These are phyloP conservation scores for Geosmithia putterillii DNA, from an alignment of 2,329 filamentous ascomycete genomes.

Conservation along the genomic window DNA sequence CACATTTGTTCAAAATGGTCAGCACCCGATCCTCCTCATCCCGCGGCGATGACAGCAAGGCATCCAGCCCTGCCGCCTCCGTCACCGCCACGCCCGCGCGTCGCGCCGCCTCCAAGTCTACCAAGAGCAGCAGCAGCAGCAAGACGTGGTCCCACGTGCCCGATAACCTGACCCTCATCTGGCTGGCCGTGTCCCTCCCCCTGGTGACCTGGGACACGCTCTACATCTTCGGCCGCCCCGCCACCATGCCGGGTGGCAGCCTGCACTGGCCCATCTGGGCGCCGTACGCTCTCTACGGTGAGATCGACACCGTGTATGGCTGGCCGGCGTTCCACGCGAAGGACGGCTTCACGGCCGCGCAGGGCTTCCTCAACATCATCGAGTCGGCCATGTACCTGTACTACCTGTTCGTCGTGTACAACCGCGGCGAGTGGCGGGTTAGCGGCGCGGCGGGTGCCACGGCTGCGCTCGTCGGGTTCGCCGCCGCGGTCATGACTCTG, in stretches of 20 bases:
- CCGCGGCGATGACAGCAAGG: neutral
- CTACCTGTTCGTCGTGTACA: constrained; percentile 33
- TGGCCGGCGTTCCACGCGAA: constrained; percentile 54
- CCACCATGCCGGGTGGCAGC: constrained; percentile 67
- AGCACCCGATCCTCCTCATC: constrained; percentile 1
- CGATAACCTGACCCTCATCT: constrained; percentile 39
- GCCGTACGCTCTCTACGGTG: constrained; percentile 71
- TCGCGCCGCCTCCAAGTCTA: neutral
- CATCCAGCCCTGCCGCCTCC: neutral
- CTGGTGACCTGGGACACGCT: constrained; percentile 71
- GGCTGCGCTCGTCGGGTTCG: constrained; percentile 36
- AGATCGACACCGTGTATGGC: constrained; percentile 73
- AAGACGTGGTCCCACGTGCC: constrained; percentile 32
- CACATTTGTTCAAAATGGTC: neutral
- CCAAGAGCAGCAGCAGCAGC: neutral
- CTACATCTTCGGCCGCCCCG: constrained; percentile 70
- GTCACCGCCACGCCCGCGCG: neutral
- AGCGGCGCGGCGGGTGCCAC: constrained; percentile 28
- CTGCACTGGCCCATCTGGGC: constrained; percentile 61
- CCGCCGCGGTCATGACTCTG: constrained; percentile 45
- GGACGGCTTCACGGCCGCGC: constrained; percentile 68
- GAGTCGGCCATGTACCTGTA: constrained; percentile 53
- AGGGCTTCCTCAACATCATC: constrained; percentile 54
- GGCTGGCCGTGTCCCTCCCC: constrained; percentile 64
- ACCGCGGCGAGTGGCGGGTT: constrained; percentile 15